Evolutionary conservation across 1,284 basidiomycete genomes (phyloP).

Genomic region (Tremellales sp.): DNA sequence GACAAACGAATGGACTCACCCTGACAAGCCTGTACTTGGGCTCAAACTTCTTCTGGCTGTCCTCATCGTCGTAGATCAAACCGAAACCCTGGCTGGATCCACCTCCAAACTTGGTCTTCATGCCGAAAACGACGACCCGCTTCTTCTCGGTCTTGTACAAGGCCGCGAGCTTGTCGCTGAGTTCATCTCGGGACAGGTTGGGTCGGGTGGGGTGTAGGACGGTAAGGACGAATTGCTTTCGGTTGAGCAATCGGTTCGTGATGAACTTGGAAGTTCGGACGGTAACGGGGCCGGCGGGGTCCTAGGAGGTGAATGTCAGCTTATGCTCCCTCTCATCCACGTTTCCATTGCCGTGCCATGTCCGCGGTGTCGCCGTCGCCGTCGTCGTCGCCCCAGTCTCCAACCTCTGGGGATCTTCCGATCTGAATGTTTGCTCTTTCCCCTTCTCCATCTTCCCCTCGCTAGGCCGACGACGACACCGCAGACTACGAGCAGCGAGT

Average conservation of each 20-base stretch:
- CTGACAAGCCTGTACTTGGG: constrained; percentile 92
- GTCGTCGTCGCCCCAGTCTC: too few relatives aligned
- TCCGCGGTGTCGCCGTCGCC: too few relatives aligned
- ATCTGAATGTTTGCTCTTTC: not conserved
- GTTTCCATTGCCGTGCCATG: not conserved
- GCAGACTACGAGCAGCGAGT: too few relatives aligned
- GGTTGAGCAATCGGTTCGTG: constrained; percentile 95
- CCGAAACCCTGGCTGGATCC: constrained; percentile 96
- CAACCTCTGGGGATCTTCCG: not conserved
- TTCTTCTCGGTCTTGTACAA: constrained; percentile 64
- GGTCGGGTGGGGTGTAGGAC: constrained; percentile 93
- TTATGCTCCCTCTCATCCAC: too few relatives aligned
- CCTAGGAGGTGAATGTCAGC: constrained; percentile 49
- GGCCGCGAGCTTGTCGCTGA: constrained; percentile 84
- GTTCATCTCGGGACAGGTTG: constrained; percentile 90
- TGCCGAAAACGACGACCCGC: constrained; percentile 57
- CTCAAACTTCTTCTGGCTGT: constrained; percentile 93
- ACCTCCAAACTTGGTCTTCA: constrained; percentile 96
- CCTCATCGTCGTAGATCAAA: constrained; percentile 96
- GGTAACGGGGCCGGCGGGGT: constrained; percentile 86
- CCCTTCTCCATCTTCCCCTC: constrained; percentile 1
- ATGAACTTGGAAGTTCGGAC: constrained; percentile 99
- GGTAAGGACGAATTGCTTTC: constrained; percentile 83
- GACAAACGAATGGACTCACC: constrained; percentile 65
- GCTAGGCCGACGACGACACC: constrained; percentile 1